Evolutionary conservation across 257 asterid species (phyloP).

Genomic region (Solanum rostratum): DNA sequence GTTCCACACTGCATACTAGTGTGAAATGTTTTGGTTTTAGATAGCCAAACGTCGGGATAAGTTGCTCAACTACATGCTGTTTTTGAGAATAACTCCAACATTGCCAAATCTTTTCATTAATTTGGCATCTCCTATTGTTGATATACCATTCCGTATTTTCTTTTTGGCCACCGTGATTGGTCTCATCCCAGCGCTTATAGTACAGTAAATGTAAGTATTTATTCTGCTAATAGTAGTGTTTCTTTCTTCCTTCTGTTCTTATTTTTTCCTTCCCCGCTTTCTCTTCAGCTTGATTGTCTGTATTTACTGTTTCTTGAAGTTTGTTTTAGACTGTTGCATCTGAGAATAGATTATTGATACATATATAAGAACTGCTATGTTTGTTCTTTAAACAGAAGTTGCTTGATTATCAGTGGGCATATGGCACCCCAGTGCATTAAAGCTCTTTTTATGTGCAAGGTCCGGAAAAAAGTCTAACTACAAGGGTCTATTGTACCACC

Average conservation of each 20-base stretch:
- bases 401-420: background rate
- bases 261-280: background rate
- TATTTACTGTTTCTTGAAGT: background rate
- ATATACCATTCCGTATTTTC: slow-evolving; percentile 72
- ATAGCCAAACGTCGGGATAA: slow-evolving; percentile 73
- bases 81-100: slow-evolving; percentile 79
- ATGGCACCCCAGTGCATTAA: background rate
- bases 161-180: slow-evolving; percentile 79
- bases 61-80: slow-evolving; percentile 85
- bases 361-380: background rate
- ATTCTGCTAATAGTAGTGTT: background rate
- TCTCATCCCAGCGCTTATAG: slow-evolving; percentile 78
- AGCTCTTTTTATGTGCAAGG: too few species aligned
- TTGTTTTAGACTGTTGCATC: background rate
- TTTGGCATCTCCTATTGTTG: slow-evolving; percentile 90
- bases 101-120: slow-evolving; percentile 85
- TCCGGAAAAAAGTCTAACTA: too few species aligned
- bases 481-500: too few species aligned
- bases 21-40: slow-evolving; percentile 26
- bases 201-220: slow-evolving; percentile 61
- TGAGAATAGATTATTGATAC: background rate
- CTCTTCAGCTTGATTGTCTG: background rate
- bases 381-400: background rate
- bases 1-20: background rate
- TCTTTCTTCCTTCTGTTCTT: background rate